Conservation (phyloP, 164 flowering plant species). For the Piper longum region DNA sequence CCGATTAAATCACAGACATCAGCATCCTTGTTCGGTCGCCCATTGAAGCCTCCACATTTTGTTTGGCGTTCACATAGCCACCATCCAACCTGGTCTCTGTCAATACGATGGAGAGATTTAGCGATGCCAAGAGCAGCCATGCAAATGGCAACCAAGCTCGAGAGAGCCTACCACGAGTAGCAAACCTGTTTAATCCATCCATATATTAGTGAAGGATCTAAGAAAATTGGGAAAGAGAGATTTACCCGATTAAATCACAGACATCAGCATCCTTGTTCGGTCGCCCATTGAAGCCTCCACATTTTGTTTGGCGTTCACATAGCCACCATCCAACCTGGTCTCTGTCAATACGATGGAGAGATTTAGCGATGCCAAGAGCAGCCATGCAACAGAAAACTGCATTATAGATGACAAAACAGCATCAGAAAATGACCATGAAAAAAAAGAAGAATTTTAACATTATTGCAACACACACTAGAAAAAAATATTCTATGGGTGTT, state of each 20-base stretch:
- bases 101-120: conserved; percentile 65
- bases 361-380: conserved; percentile 79
- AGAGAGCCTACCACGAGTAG: conserved; percentile 98
- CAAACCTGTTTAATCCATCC: conserved; percentile 52
- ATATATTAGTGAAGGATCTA: too few relatives aligned
- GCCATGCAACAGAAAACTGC: conserved; percentile 92
- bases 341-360: conserved; percentile 66
- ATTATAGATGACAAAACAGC: conserved; percentile 1
- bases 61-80: conserved; percentile 93
- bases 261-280: conserved; percentile 29
- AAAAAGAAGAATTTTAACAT: not conserved
- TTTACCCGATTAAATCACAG: too few relatives aligned
- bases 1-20: too few relatives aligned
- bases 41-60: conserved; percentile 83
- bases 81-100: conserved; percentile 92
- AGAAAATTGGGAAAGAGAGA: too few relatives aligned
- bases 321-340: conserved; percentile 98
- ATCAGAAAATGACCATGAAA: not conserved
- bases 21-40: conserved; percentile 48
- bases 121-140: conserved; percentile 85
- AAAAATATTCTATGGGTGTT: too few relatives aligned
- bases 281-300: conserved; percentile 88
- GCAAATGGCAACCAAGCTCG: conserved; percentile 82
- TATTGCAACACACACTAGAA: too few relatives aligned
- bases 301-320: conserved; percentile 79